Percentiles rank a stretch among this genome's conserved stretches.
These are phyloP conservation scores for Arctium minus DNA, from an alignment of 129 eudicot genomes.

Conservation along the genomic window DNA sequence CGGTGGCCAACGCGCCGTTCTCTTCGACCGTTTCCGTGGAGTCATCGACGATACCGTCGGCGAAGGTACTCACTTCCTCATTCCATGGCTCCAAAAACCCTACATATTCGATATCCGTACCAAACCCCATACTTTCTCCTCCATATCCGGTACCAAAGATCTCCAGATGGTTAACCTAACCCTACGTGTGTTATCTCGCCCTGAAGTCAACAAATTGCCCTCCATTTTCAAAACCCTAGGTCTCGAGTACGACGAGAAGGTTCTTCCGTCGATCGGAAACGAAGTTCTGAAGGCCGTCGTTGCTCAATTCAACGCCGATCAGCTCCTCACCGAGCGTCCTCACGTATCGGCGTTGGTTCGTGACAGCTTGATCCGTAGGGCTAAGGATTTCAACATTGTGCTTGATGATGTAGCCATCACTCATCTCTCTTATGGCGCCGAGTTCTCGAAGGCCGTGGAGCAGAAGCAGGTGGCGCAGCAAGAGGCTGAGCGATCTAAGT, in stretches of 20 bases:
- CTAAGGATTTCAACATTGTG: conserved; percentile 85
- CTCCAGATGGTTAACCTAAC: conserved; percentile 96
- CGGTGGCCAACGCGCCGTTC: conserved; percentile 93
- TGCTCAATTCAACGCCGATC: conserved; percentile 96
- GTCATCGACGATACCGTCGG: conserved; percentile 66
- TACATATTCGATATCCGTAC: conserved; percentile 92
- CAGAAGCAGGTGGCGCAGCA: conserved; percentile 99
- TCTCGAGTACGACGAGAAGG: conserved; percentile 83
- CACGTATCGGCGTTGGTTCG: conserved; percentile 77
- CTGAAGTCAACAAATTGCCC: conserved; percentile 59
- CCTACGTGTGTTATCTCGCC: conserved; percentile 84
- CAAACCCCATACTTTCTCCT: conserved; percentile 74
- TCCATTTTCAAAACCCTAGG: conserved; percentile 73
- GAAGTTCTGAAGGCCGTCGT: conserved; percentile 87
- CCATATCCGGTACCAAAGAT: conserved; percentile 87
- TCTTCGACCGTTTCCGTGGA: conserved; percentile 90
- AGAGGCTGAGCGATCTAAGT: conserved; percentile 93
- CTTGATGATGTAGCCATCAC: conserved; percentile 96
- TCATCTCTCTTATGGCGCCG: conserved; percentile 81
- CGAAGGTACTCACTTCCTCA: conserved; percentile 88
- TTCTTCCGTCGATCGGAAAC: conserved; percentile 86
- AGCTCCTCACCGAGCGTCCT: conserved; percentile 83
- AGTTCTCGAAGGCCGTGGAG: conserved; percentile 93
- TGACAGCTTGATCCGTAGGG: conserved; percentile 73
- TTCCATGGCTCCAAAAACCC: conserved; percentile 89